Conservation (phyloP, 2,329 filamentous ascomycete genomes). For the Fulvia fulva region DNA sequence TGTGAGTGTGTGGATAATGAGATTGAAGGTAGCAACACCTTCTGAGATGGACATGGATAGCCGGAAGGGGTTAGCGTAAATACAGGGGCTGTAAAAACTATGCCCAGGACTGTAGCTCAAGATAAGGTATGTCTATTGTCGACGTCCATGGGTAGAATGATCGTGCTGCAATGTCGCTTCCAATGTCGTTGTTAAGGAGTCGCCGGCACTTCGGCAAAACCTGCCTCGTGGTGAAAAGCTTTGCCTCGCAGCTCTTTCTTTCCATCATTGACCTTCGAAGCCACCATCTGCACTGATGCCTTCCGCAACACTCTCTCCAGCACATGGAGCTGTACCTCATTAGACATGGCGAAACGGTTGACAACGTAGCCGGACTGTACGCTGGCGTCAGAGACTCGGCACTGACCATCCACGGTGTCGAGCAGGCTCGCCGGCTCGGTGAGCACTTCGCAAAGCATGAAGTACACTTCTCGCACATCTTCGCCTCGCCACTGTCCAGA, state of each 20-base stretch:
- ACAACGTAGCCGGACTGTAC: conserved; percentile 77
- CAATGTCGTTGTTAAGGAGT: too few species aligned
- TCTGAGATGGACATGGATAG: too few species aligned
- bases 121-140: too few species aligned
- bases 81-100: too few species aligned
- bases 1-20: too few species aligned
- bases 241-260: background rate
- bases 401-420: conserved; percentile 74
- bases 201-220: background rate
- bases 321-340: conserved; percentile 68
- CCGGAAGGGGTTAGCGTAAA: too few species aligned
- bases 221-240: background rate
- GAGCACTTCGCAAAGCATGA: conserved; percentile 60
- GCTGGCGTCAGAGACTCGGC: conserved; percentile 77
- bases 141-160: too few species aligned
- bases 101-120: too few species aligned
- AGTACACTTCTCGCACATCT: conserved; percentile 66
- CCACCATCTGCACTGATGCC: background rate
- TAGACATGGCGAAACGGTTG: conserved; percentile 84
- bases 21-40: too few species aligned
- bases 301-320: background rate
- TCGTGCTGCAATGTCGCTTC: too few species aligned
- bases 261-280: background rate
- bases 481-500: conserved; percentile 73
- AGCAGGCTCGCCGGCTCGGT: conserved; percentile 72